A percentile compares a stretch with the other conserved stretches of the same genome.
Evolutionary conservation across 306 rosid genomes (phyloP).

Genomic region (Cucurbita moschata): DNA sequence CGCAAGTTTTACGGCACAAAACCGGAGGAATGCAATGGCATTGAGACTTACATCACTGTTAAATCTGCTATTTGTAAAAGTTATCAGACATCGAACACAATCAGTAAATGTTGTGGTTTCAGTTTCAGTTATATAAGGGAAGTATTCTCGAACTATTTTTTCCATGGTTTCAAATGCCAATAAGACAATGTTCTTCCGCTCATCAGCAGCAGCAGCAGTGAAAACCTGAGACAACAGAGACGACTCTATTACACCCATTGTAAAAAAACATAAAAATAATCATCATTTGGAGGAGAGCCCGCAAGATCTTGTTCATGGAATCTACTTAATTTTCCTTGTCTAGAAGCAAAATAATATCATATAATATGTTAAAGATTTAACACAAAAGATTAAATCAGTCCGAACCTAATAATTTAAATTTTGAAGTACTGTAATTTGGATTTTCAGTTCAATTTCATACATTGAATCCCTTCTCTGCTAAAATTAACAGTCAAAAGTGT

Average conservation of each 20-base stretch:
- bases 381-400: background rate
- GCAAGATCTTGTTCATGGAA: background rate
- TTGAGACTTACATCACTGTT: constrained; percentile 98
- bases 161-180: constrained; percentile 99
- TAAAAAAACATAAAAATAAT: background rate
- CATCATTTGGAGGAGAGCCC: background rate
- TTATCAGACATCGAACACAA: constrained; percentile 87
- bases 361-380: background rate
- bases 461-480: background rate
- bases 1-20: constrained; percentile 96
- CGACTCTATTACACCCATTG: background rate
- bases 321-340: background rate
- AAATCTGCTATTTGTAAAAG: constrained; percentile 92
- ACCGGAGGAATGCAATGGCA: constrained; percentile 98
- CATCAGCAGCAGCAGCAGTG: constrained; percentile 94
- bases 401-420: background rate
- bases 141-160: constrained; percentile 90
- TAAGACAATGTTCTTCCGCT: constrained; percentile 75
- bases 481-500: background rate
- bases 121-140: constrained; percentile 97
- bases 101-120: constrained; percentile 88
- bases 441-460: background rate
- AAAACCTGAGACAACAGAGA: constrained; percentile 47
- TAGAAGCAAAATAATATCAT: background rate
- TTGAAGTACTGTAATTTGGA: background rate